Base-by-base conservation (phyloP, 345 rosid genomes). In the Psidium friedrichsthalianum region DNA sequence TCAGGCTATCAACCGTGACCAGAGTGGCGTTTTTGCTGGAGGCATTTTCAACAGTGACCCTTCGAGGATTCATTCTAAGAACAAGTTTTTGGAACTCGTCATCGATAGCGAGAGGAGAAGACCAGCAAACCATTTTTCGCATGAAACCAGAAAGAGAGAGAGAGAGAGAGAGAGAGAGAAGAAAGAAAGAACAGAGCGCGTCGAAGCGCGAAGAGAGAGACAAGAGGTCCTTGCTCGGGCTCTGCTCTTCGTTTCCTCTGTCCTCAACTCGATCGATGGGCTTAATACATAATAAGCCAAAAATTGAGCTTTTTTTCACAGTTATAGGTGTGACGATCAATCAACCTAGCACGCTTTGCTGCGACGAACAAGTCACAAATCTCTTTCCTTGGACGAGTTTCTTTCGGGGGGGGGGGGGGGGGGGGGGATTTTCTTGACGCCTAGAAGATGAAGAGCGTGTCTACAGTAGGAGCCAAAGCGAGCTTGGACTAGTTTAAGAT, bases 1-100 rank as follows among this genome's bases (percentile, higher is more conserved):
- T 95, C 20, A 94, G 95, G 89, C 98, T 94, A 74, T 95, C 96
- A 81, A 95, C 98, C 98, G 93, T 90, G 83, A 95, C 90, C 84
- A 95, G 86, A 80, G 98, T 95, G 55, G 93, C 89, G 83, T 91
- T 87, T 89, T 94, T 86, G 92, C 91, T 91, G 56, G 96, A 86
- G 12, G 83, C 84, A 86, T 95, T 94, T 88, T 95, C 98, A 74
- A 94, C 90, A 1, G 94, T 88, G 32, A 95, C 98, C 93, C 98
- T 95, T 25, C 96, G 98, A 40, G 96, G 98, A 89, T 95, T 95
- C 93, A 95, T 93, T 56, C 96, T 91, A 86, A 91, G 90, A 11
- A 92, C 91, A 53, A 95, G 96, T 90, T 95, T 95, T 91, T 92
- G 92, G 86, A 91, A 94, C 88, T 95, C 98, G 84, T 93, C 92